Evolutionary conservation across 2,329 filamentous ascomycete genomes (phyloP), one percentile per base, ranked within the genome.

Genomic region (Periglandula ipomoeae): DNA sequence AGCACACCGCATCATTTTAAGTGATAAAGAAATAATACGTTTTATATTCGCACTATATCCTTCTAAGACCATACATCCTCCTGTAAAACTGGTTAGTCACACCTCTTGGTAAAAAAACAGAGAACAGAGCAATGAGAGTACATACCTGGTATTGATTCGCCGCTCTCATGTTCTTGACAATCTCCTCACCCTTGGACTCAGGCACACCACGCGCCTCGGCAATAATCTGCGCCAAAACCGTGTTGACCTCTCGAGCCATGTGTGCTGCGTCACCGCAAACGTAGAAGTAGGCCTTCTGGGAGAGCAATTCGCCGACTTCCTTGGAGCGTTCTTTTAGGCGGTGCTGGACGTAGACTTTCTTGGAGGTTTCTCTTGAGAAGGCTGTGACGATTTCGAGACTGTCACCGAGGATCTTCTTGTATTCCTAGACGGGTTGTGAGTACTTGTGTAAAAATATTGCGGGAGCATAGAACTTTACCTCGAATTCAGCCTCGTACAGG

Each of bases 271-370:
- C 93, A 70, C 93, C 93, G 61, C 94, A 98, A 50, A 98, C 91
- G 66, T 98, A 98, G 67, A 98, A 90, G 70, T 93, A 96, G 5
- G 89, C 93, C 66, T 90, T 87, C 67, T 89, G 76, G 57, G 85
- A 76, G 9, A 98, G 76, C 1, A 98, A 80, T 55, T 91, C 83
- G 69, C 95, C 91, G 70, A 98, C 78, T 59, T 95, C 82, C 60
- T 87, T 79, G 51, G 87, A 83, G 45, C 83, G 77, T 67, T 97
- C 88, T 70, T 87, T 85, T 52, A 98, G 77, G 53, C 87, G 80
- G 69, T 98, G 89, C 70, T 98, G 93, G 20, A 98, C 93, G 63
- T 98, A 98, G 34, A 98, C 87, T 72, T 98, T 98, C 67, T 93
- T 78, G 39, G 82, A 67, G 1, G 79, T 75, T 51, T 96, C 88